Base-by-base conservation (phyloP, 1,284 basidiomycete species). In the Moesziomyces sp. region DNA sequence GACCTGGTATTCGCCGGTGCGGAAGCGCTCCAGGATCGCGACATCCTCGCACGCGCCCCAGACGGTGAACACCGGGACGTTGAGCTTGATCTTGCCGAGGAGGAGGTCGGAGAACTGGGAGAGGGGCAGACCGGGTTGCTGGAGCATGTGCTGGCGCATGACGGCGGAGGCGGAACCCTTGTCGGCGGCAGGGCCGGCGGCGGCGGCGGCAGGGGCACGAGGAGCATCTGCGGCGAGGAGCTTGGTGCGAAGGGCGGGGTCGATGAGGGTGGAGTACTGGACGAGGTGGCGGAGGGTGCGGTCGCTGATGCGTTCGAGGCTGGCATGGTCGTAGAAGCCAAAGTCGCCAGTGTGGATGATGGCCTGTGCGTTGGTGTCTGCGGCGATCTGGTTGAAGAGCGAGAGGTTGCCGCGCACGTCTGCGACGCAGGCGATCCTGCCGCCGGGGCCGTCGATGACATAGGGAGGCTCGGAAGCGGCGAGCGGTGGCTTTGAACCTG, bases 341-440 rank as follows among this genome's bases (percentile, higher is more conserved):
- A 99, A 99, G 87, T 99, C 97, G 59, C 97, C 97, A 0, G 95
- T 97, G 85, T 99, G 96, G 71, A 99, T 93, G 85, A 99, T 92
- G 48, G 78, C 81, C 40, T 79, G 59, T 21, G 94, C 96, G 65
- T 91, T 89, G n/a, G 93, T 94, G 80, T 97, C 93, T 54, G 91
- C 87, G 35, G 95, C 95, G 63, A 97, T 90, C 83, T 93, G 89
- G 85, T 97, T 98, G 82, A 99, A 89, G 56, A 89, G 89, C 59
- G 92, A 93, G 68, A 94, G 88, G 69, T 91, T 81, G 51, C 85
- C 85, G 79, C 86, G 90, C 74, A 98, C 93, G 86, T 99, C 97
- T 52, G 97, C 95, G 58, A 99, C 89, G 83, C 96, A 99, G 58
- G 97, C 90, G 82, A 99, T 92, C 52, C 96, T 89, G 49, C 93